Base-by-base conservation (phyloP, 140 eudicot species). In the Flaveria floridana region DNA sequence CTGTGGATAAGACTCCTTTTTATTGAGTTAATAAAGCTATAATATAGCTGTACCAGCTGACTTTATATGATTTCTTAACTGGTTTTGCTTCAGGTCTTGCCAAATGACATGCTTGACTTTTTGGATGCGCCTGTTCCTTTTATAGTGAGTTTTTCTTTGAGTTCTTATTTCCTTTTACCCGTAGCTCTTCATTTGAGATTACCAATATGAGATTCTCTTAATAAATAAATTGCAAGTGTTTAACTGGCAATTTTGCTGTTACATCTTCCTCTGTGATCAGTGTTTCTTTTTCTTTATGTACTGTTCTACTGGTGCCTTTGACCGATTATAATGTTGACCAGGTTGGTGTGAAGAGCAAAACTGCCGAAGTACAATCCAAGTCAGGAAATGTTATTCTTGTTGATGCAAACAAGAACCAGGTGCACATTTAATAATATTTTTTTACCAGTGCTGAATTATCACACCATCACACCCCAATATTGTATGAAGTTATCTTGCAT, bases 91-190 rank as follows among this genome's bases (percentile, higher is more conserved):
- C 92, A 94, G 99, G 90, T 94, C 59, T 84, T 94, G 86, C 99
- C 99, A 18, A 88, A 90, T 68, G 99, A 94, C 91, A 94, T 94
- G 99, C 87, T 86, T 82, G 99, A 94, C 77, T 94, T 90, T 83
- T 80, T 94, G 86, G 99, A 94, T 81, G 99, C 99, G 61, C 99
- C 99, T 58, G 99, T 94, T 70, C 99, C 99, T 58, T 94, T 86
- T 81, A 82, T 94, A 41, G 99, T 94, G 76, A 88, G 97, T 90
- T 78, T 79, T 62, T 21, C 55, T 2, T 48, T 14, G 44, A 59
- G 7, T 72, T 65, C 7, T 73, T 12, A 28, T 58, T 51, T 4
- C 41, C 41, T 34, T 34, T 34, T 34, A 5, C 41, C 12, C 21
- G 10, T 28, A 46, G 34, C 66, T 78, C 46, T 50, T 66, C 25